These are phyloP conservation scores for Yarrowia sp. DNA, from an alignment of 805 yeast genomes.

Conservation along the genomic window DNA sequence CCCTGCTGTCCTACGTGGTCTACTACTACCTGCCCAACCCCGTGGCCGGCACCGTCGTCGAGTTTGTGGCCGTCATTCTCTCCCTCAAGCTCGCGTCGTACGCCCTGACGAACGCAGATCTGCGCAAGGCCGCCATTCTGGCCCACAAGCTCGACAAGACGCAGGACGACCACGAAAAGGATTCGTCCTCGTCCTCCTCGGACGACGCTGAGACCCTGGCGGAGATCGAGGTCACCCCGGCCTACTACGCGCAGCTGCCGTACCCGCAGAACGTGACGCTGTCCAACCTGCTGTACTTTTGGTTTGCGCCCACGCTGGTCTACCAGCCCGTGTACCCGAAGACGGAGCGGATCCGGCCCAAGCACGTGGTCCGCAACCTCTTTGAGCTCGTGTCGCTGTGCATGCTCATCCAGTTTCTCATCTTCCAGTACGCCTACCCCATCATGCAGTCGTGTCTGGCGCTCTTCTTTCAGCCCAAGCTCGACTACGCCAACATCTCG, in stretches of 20 bases:
- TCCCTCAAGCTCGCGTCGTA: constrained; percentile 46
- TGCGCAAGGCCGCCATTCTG: constrained; percentile 40
- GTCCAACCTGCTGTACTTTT: constrained; percentile 41
- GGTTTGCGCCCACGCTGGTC: constrained; percentile 49
- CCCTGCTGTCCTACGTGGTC: constrained; percentile 38
- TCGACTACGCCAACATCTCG: constrained; percentile 33
- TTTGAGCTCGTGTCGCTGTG: constrained; percentile 41
- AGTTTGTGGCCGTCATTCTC: constrained; percentile 43
- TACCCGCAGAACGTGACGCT: constrained; percentile 46
- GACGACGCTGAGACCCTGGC: constrained; percentile 28
- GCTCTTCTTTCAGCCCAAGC: constrained; percentile 15
- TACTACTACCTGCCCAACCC: constrained; percentile 43
- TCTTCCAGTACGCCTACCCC: constrained; percentile 46
- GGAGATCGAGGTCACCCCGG: constrained; percentile 37
- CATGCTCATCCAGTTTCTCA: constrained; percentile 41
- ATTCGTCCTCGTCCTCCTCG: constrained; percentile 10
- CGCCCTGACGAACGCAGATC: constrained; percentile 47
- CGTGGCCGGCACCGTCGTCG: constrained; percentile 45
- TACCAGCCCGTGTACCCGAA: constrained; percentile 51
- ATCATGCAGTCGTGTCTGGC: constrained; percentile 41
- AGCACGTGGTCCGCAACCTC: constrained; percentile 39
- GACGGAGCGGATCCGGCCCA: constrained; percentile 37
- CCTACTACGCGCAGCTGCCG: constrained; percentile 37
- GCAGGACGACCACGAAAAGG: constrained; percentile 21
- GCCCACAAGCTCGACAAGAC: constrained; percentile 1